Conservation (phyloP, 352 stramenopile species). For the Phytophthora constricta region DNA sequence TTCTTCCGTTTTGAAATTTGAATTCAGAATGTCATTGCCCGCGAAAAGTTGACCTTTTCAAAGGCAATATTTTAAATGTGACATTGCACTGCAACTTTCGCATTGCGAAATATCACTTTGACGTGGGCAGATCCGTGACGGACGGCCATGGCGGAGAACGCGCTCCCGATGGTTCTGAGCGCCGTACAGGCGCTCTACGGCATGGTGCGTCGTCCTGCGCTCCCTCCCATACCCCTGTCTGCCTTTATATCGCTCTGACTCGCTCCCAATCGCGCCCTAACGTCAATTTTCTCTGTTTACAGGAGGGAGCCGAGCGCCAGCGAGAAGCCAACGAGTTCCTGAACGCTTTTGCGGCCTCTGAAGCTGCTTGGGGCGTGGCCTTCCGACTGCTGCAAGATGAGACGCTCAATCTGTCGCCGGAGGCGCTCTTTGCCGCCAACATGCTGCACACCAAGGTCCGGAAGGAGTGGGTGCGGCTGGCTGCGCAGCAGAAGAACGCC, state of each 20-base stretch:
- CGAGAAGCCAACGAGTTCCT: slow-evolving; percentile 77
- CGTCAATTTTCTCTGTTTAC: slow-evolving; percentile 2
- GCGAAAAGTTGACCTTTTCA: no score
- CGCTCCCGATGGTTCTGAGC: slow-evolving; percentile 55
- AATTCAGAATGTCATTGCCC: no score
- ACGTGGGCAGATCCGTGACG: not conserved
- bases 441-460: slow-evolving; percentile 79
- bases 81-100: not conserved
- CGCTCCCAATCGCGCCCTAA: not conserved
- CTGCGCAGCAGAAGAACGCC: slow-evolving; percentile 38
- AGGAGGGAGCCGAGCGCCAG: slow-evolving; percentile 69
- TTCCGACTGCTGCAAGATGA: slow-evolving; percentile 62
- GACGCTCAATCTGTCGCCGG: slow-evolving; percentile 46
- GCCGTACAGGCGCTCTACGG: slow-evolving; percentile 70
- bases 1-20: no score
- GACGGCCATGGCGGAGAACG: slow-evolving; percentile 29
- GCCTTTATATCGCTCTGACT: not conserved
- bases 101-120: not conserved
- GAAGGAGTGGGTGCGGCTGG: slow-evolving; percentile 65
- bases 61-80: not conserved
- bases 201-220: slow-evolving; percentile 44
- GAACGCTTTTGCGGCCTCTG: slow-evolving; percentile 54
- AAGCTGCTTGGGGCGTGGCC: slow-evolving; percentile 58
- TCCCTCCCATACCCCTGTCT: not conserved
- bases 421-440: slow-evolving; percentile 76